Evolutionary conservation across 2,329 filamentous ascomycete species (phyloP).

Genomic region (Stagonosporopsis tanaceti): DNA sequence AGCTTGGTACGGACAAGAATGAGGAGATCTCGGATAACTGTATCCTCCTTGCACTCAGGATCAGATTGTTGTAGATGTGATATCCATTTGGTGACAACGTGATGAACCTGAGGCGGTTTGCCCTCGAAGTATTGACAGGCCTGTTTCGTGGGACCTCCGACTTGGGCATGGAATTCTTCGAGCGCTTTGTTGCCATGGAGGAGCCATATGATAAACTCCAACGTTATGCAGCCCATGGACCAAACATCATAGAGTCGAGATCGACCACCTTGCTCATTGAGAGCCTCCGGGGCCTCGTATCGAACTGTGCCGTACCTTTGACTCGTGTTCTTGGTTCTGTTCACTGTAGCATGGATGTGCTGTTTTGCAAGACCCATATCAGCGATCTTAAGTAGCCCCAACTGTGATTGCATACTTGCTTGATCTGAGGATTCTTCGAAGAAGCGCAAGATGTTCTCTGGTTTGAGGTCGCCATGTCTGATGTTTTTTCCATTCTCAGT

Average conservation of each 20-base stretch:
- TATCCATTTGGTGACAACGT: too few relatives aligned
- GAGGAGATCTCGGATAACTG: too few relatives aligned
- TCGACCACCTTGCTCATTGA: background rate
- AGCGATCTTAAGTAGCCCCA: background rate
- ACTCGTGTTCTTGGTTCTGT: background rate
- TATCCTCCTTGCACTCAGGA: too few relatives aligned
- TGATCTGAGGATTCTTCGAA: background rate
- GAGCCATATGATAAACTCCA: slow-evolving; percentile 35
- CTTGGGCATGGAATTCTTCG: background rate
- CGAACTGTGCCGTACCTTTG: background rate
- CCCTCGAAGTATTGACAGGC: background rate
- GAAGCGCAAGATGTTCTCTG: slow-evolving; percentile 50
- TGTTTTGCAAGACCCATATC: slow-evolving; percentile 1
- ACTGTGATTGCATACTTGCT: too few relatives aligned
- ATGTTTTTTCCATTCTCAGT: too few relatives aligned
- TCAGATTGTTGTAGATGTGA: too few relatives aligned
- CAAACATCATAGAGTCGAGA: slow-evolving; percentile 35
- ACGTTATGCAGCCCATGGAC: slow-evolving; percentile 34
- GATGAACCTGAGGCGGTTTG: too few relatives aligned
- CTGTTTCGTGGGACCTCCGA: background rate
- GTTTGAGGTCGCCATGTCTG: slow-evolving; percentile 49
- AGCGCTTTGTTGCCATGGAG: slow-evolving; percentile 22
- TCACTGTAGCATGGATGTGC: too few relatives aligned
- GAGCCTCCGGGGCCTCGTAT: background rate
- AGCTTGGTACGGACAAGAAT: too few relatives aligned